Evolutionary conservation across 352 stramenopile genomes (phyloP), one percentile per base, ranked within the genome.

Genomic region (Phytophthora idaei): DNA sequence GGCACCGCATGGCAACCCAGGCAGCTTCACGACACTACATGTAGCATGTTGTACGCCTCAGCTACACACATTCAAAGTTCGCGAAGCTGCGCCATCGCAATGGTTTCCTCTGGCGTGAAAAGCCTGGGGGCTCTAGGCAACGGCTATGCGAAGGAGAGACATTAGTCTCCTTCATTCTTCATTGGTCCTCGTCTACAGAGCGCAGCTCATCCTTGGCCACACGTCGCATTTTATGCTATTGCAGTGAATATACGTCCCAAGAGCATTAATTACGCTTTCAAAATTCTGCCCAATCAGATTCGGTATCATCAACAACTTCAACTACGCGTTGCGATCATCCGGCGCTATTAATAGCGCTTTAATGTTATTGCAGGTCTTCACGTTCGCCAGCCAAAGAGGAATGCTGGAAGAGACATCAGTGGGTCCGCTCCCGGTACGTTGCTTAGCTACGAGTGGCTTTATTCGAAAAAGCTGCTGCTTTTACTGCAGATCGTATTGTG

Each of bases 1-100:
- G 37, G 58, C 48, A 53, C 48, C 48, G 46, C 57, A 64, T 64
- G 56, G 45, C 32, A 56, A 17, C 32, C 32, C 32, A 7, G 27
- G 36, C 14, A 54, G 29, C 46, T 37, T 37, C 46, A 39, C 15
- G 47, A 42, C 42, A 9, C 42, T 28, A 29, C 21, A 21, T 21
- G 21, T 21, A 21, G 21, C 21, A 21, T 21, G 21, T 12, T 37
- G 32, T 37, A 37, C 32, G 32, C 32, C 37, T 21, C 21, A 21
- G 21, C 21, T 45, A 15, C n/a, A 15, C 41, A 47, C 41, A 42
- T 42, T 42, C 36, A 42, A 42, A 42, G 7, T 39, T 34, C 4
- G 34, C 10, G 34, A 39, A 39, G 10, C 34, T 39, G 34, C 34
- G 7, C 34, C 34, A 39, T 39, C 34, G 12, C 34, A 14, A 14